Evolutionary conservation across 2,329 filamentous ascomycete species (phyloP).

Genomic region (Fusarium kyushuense): DNA sequence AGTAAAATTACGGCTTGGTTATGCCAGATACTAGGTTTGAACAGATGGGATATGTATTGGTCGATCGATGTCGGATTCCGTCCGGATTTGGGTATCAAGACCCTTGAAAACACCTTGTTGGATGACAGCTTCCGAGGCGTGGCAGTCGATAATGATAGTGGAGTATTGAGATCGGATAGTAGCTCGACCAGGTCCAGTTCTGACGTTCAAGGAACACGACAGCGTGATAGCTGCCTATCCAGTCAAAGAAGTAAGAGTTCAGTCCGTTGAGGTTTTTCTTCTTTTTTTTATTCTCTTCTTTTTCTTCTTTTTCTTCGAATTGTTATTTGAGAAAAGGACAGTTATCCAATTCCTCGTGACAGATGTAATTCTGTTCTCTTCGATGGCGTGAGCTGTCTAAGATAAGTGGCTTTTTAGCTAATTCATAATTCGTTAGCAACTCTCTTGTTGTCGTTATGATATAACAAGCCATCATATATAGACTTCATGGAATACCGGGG

Average conservation of each 20-base stretch:
- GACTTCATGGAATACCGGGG: slow-evolving; percentile 8
- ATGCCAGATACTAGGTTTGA: not conserved
- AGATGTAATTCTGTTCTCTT: not conserved
- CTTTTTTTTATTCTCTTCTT: too few species aligned
- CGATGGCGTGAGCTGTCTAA: not conserved
- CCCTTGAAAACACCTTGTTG: slow-evolving; percentile 30
- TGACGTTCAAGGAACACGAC: not conserved
- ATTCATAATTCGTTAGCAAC: slow-evolving; percentile 23
- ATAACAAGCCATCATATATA: not conserved
- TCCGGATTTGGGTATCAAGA: slow-evolving; percentile 1
- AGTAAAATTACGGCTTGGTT: not conserved
- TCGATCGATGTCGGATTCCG: not conserved
- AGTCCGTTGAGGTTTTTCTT: not conserved
- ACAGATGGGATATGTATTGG: not conserved
- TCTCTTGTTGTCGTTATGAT: slow-evolving; percentile 1
- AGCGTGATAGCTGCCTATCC: slow-evolving; percentile 8
- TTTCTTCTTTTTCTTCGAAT: too few species aligned
- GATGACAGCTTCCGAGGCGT: not conserved
- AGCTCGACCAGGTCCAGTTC: not conserved
- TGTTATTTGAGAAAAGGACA: slow-evolving; percentile 3
- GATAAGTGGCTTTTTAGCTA: slow-evolving; percentile 6
- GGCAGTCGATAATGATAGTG: slow-evolving; percentile 8
- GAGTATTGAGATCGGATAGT: slow-evolving; percentile 1
- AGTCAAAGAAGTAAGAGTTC: not conserved
- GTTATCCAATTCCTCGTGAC: not conserved